Conservation (phyloP, 1,284 basidiomycete species). For the Apiotrichum gracile region DNA sequence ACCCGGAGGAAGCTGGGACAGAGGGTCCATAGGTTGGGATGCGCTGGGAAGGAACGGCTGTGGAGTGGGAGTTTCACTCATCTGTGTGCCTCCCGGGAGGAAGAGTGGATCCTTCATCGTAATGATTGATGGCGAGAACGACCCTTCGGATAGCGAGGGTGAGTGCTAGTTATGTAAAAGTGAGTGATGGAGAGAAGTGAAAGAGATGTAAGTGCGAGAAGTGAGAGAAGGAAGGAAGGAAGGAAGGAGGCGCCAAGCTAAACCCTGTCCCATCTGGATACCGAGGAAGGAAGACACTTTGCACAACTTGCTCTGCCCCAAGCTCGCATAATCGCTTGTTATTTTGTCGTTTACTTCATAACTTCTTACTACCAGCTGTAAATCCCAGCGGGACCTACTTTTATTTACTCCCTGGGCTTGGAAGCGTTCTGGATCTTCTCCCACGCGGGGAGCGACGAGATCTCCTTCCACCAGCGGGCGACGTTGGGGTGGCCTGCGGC, state of each 20-base stretch:
- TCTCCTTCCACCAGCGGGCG: slow-evolving; percentile 28
- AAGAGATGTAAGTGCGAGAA: too few species aligned
- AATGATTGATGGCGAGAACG: too few species aligned
- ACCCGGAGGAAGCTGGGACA: background rate
- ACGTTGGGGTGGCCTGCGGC: slow-evolving; percentile 26
- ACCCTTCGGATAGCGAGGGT: too few species aligned
- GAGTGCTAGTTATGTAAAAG: background rate
- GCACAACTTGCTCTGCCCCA: too few species aligned
- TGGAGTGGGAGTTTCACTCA: background rate
- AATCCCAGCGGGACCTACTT: background rate
- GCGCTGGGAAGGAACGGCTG: background rate
- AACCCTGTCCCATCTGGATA: background rate
- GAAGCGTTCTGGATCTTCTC: slow-evolving; percentile 3
- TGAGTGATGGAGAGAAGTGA: background rate
- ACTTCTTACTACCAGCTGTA: too few species aligned
- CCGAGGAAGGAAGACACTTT: background rate
- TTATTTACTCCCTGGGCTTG: background rate
- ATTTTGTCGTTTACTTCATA: too few species aligned
- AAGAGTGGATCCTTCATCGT: background rate
- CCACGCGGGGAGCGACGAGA: slow-evolving; percentile 20
- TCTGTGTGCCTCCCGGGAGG: background rate
- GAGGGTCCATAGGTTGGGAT: background rate
- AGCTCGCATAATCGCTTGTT: too few species aligned
- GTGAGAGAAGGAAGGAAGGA: background rate
- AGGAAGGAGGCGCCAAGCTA: background rate